These are phyloP conservation scores for Dipteronia sinensis DNA, from an alignment of 345 rosid genomes.

Conservation along the genomic window DNA sequence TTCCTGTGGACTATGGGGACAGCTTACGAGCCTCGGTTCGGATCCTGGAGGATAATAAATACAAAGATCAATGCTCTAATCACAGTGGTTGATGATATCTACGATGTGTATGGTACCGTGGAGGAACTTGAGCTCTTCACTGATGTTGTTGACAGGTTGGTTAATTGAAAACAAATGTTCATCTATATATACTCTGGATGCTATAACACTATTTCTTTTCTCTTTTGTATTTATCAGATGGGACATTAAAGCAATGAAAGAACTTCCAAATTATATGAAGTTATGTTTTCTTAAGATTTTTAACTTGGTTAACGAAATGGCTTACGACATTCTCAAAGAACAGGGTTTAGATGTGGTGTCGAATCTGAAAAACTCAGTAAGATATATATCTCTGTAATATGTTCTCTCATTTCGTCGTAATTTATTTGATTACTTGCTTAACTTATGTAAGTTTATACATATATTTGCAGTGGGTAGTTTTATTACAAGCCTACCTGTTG, in stretches of 20 bases:
- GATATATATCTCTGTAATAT: background rate
- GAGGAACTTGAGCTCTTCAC: constrained; percentile 18
- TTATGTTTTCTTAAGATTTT: constrained; percentile 30
- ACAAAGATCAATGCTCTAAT: background rate
- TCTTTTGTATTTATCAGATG: constrained; percentile 21
- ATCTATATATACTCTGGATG: too few relatives aligned
- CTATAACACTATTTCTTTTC: too few relatives aligned
- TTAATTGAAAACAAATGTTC: background rate
- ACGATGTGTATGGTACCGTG: constrained; percentile 10
- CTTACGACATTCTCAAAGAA: constrained; percentile 16
- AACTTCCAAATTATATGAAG: constrained; percentile 35
- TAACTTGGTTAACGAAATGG: constrained; percentile 29
- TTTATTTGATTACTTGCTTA: too few relatives aligned
- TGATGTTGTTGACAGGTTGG: constrained; percentile 1
- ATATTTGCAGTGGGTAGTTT: constrained; percentile 24
- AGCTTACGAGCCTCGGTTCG: background rate
- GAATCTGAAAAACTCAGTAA: constrained; percentile 21
- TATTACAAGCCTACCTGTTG: constrained; percentile 18
- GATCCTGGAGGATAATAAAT: background rate
- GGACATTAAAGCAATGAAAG: constrained; percentile 22
- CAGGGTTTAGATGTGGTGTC: constrained; percentile 14
- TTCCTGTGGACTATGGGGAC: constrained; percentile 3
- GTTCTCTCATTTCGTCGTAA: too few relatives aligned
- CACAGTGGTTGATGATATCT: constrained; percentile 5
- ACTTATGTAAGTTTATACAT: too few relatives aligned